phyloP scores from a whole-genome alignment of 768 basidiomycete genomes.

The Naganishia vishniacii region DNA sequence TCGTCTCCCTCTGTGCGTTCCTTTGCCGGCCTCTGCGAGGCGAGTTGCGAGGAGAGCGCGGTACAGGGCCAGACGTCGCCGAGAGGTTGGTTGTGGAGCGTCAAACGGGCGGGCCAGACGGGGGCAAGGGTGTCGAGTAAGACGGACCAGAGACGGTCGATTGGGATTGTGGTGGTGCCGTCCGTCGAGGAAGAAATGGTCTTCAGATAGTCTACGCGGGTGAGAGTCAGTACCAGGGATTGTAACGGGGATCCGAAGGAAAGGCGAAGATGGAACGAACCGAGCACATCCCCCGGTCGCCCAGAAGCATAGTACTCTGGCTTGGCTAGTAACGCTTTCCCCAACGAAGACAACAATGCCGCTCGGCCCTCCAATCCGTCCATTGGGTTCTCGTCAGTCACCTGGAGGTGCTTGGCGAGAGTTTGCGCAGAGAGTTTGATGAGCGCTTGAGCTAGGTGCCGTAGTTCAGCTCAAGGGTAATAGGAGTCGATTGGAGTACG shows the following conservation, averaged over 20 bases:
- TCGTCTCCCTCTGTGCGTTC: slow-evolving; percentile 58
- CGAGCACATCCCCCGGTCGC: slow-evolving; percentile 75
- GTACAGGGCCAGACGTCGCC: slow-evolving; percentile 93
- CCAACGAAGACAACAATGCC: slow-evolving; percentile 66
- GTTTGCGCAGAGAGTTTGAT: slow-evolving; percentile 59
- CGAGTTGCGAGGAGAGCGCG: slow-evolving; percentile 48
- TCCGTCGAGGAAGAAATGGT: neutral
- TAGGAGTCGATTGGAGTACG: neutral
- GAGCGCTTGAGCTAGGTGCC: slow-evolving; percentile 62
- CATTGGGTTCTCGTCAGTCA: slow-evolving; percentile 69
- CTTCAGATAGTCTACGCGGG: slow-evolving; percentile 14
- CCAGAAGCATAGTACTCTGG: slow-evolving; percentile 65
- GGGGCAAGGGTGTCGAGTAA: slow-evolving; percentile 75
- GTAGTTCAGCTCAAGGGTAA: neutral
- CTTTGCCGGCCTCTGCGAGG: slow-evolving; percentile 26
- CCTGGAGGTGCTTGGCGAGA: slow-evolving; percentile 71
- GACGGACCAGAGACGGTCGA: slow-evolving; percentile 71
- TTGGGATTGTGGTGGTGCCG: slow-evolving; percentile 53
- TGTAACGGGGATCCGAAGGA: neutral
- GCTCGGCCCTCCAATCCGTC: slow-evolving; percentile 83
- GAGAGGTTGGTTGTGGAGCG: slow-evolving; percentile 63
- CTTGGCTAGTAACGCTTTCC: slow-evolving; percentile 62
- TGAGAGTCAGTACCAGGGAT: neutral
- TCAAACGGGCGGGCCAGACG: slow-evolving; percentile 79
- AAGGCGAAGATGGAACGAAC: slow-evolving; percentile 50